Conservation (phyloP, 129 eudicot species). For the Cynara cardunculus region DNA sequence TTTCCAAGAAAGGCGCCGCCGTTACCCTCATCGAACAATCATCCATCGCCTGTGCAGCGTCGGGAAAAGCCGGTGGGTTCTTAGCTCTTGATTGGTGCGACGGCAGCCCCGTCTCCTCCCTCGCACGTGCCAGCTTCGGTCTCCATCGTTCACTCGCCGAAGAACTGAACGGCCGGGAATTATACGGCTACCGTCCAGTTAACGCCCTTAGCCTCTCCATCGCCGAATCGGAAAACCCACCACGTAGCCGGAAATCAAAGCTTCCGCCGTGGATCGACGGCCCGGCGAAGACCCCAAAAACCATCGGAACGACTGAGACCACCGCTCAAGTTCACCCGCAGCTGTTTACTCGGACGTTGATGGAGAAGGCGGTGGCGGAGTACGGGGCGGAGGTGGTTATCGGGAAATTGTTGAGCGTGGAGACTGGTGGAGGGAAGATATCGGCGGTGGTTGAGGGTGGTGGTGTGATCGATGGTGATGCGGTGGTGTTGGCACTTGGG, state of each 20-base stretch:
- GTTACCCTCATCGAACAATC: slow-evolving; percentile 84
- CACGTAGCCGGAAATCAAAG: slow-evolving; percentile 9
- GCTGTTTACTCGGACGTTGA: slow-evolving; percentile 53
- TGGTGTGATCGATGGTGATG: slow-evolving; percentile 65
- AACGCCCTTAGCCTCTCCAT: slow-evolving; percentile 67
- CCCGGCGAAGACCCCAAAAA: slow-evolving; percentile 36
- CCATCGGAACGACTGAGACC: slow-evolving; percentile 66
- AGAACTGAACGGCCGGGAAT: slow-evolving; percentile 56
- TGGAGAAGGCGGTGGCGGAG: slow-evolving; percentile 61
- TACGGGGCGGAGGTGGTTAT: slow-evolving; percentile 69
- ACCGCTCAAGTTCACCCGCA: slow-evolving; percentile 94
- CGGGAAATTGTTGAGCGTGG: slow-evolving; percentile 66
- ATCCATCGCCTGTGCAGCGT: slow-evolving; percentile 88
- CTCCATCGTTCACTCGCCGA: slow-evolving; percentile 80
- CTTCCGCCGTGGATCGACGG: slow-evolving; percentile 79
- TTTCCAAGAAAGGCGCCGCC: slow-evolving; percentile 75
- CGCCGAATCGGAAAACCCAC: slow-evolving; percentile 40
- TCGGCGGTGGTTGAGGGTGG: slow-evolving; percentile 53
- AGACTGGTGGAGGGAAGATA: slow-evolving; percentile 39
- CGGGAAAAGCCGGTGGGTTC: slow-evolving; percentile 96
- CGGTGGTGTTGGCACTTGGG: slow-evolving; percentile 90
- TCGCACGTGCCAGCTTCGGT: slow-evolving; percentile 90
- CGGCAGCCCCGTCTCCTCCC: slow-evolving; percentile 63
- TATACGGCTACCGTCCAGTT: slow-evolving; percentile 78
- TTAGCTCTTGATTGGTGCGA: slow-evolving; percentile 94